phyloP scores from a whole-genome alignment of 805 yeast genomes.

The Zygosaccharomyces gambellarensis region DNA sequence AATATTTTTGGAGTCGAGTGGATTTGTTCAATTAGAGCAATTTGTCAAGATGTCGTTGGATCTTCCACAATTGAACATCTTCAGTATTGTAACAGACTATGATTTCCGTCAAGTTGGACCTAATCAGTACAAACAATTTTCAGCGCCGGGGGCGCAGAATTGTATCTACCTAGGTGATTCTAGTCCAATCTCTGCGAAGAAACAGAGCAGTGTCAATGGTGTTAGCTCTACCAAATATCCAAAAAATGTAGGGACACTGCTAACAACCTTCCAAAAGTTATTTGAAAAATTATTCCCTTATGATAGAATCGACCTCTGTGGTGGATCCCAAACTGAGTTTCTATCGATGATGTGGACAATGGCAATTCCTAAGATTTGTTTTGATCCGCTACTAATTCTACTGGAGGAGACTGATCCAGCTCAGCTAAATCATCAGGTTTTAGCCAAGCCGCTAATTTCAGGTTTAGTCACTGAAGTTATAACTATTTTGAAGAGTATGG shows the following conservation, averaged over 20 bases:
- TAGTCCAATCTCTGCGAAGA: slow-evolving; percentile 8
- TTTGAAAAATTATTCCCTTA: slow-evolving; percentile 32
- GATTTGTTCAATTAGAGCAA: slow-evolving; percentile 68
- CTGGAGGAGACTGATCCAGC: slow-evolving; percentile 67
- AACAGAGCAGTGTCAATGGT: slow-evolving; percentile 10
- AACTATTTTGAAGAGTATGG: slow-evolving; percentile 71
- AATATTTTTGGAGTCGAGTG: slow-evolving; percentile 62
- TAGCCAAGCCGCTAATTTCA: slow-evolving; percentile 79
- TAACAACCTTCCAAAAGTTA: slow-evolving; percentile 31
- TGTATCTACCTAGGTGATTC: slow-evolving; percentile 43
- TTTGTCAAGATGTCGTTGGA: slow-evolving; percentile 48
- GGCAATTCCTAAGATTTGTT: slow-evolving; percentile 71
- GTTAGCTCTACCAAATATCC: slow-evolving; percentile 19
- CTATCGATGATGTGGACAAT: slow-evolving; percentile 79
- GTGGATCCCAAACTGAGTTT: slow-evolving; percentile 42
- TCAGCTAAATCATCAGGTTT: slow-evolving; percentile 55
- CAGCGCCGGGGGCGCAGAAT: slow-evolving; percentile 30
- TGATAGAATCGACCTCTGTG: slow-evolving; percentile 38
- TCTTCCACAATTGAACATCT: slow-evolving; percentile 37
- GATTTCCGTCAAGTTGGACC: slow-evolving; percentile 45
- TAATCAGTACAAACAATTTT: slow-evolving; percentile 33
- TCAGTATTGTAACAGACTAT: slow-evolving; percentile 58
- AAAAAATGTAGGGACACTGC: slow-evolving; percentile 16
- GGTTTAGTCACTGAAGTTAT: slow-evolving; percentile 75
- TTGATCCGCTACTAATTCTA: slow-evolving; percentile 69